Base-by-base conservation (phyloP, 2,329 filamentous ascomycete genomes). In the Curvularia eragrostidis region DNA sequence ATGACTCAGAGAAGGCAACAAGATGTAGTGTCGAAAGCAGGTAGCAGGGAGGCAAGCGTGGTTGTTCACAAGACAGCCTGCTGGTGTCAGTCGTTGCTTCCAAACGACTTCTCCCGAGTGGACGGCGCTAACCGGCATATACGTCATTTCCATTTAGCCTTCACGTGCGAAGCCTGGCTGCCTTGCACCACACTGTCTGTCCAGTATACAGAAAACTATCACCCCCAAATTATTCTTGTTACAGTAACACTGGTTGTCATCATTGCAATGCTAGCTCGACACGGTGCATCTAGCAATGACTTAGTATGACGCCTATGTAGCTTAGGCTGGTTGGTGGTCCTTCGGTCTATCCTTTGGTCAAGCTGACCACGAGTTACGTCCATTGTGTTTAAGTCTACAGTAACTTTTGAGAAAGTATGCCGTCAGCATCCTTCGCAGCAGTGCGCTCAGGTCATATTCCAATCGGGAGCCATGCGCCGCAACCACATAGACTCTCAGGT, bases 1-100 rank as follows among this genome's bases (percentile, higher is more conserved):
- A 48, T 55, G 56, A 72, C 68, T 74, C 67, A 69, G 58, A 70
- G 66, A 53, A 54, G 57, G 52, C 54, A 57, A 56, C 54, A 42
- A 61, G 26, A 32, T 59, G 21, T 42, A 23, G 30, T 38, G 30
- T 39, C 21, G n/a, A 18, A 47, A 43, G 44, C 39, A 57, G 51
- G 49, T 59, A 47, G 42, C 43, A 52, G 58, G 44, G 44, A 58
- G 43, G 26, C n/a, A 43, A 46, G 43, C 42, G 43, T 42, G 28
- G 52, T 55, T 36, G 54, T 54, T 51, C 55, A 49, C 51, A 38
- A 59, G 55, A 53, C 52, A 53, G 28, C 44, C 48, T 57, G 28
- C 48, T 19, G 47, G 44, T 56, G 54, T 59, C 54, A 53, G 44
- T 54, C 49, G 56, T 38, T 41, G 43, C n/a, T 21, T 38, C 51